Evolutionary conservation across 352 stramenopile genomes (phyloP).

Genomic region (Thalassiosira mediterranea): DNA sequence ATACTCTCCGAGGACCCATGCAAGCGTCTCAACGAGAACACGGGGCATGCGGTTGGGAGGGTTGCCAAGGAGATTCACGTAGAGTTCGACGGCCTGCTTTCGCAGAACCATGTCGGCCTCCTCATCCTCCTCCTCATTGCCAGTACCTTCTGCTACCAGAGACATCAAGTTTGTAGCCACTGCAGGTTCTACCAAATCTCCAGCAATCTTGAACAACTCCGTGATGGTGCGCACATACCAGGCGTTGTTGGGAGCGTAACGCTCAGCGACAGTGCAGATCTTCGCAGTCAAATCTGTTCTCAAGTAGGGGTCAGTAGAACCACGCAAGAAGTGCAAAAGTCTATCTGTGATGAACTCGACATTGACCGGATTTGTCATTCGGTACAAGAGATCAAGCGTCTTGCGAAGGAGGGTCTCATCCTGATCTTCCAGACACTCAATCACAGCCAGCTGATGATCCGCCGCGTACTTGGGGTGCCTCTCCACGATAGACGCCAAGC

Average conservation of each 20-base stretch:
- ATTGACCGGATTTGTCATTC: conserved; percentile 99
- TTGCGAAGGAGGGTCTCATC: conserved; percentile 99
- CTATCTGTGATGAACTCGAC: conserved; percentile 99
- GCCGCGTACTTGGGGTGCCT: conserved; percentile 93
- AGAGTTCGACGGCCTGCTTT: conserved; percentile 96
- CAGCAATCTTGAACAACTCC: conserved; percentile 86
- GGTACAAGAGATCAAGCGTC: conserved; percentile 93
- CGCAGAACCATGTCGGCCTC: conserved; percentile 92
- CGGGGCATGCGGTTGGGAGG: conserved; percentile 89
- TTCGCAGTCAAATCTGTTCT: conserved; percentile 95
- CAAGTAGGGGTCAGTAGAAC: conserved; percentile 96
- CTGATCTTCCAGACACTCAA: conserved; percentile 99
- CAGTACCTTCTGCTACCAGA: conserved; percentile 96
- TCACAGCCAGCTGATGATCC: conserved; percentile 99
- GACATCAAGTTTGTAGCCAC: conserved; percentile 98
- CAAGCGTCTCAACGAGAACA: conserved; percentile 96
- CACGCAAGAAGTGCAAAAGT: conserved; percentile 94
- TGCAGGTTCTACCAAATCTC: conserved; percentile 96
- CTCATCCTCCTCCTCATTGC: conserved; percentile 92
- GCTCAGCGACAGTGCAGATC: conserved; percentile 97
- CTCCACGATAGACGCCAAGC: conserved; percentile 97
- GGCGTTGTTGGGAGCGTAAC: conserved; percentile 95
- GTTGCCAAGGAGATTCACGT: conserved; percentile 92
- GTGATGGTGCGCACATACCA: conserved; percentile 99
- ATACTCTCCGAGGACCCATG: conserved; percentile 99